These are phyloP conservation scores for Pythium coloratum DNA, from an alignment of 352 stramenopile species.

Conservation along the genomic window DNA sequence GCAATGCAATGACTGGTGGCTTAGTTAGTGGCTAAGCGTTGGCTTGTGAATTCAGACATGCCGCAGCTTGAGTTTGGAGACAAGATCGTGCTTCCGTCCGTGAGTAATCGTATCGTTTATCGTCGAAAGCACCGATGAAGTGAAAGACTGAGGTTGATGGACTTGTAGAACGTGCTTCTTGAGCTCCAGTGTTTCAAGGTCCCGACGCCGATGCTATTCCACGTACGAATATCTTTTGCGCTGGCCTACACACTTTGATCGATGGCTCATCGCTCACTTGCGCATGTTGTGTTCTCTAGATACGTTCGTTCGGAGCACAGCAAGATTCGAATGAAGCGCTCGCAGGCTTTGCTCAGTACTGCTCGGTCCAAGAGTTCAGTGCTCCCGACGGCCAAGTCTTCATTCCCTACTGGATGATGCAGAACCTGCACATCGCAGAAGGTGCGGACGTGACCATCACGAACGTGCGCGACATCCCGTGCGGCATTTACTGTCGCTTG, in stretches of 20 bases:
- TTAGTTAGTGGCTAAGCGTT: too few species aligned
- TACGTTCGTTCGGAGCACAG: conserved; percentile 21
- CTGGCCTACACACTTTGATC: background rate
- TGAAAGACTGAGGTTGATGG: background rate
- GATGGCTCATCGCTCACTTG: background rate
- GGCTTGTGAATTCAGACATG: conserved; percentile 38
- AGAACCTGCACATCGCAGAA: conserved; percentile 47
- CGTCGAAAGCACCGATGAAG: background rate
- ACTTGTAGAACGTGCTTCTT: conserved; percentile 43
- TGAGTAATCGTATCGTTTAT: conserved; percentile 7
- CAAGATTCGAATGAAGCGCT: background rate
- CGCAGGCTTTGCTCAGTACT: conserved; percentile 35
- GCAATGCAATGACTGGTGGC: background rate
- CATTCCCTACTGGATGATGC: conserved; percentile 74
- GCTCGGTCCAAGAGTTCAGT: conserved; percentile 68
- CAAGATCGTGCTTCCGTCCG: conserved; percentile 57
- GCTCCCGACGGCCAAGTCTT: conserved; percentile 50
- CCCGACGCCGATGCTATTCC: conserved; percentile 51
- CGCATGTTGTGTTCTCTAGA: conserved; percentile 9
- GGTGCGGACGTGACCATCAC: conserved; percentile 39
- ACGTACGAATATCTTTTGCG: conserved; percentile 23
- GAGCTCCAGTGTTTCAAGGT: conserved; percentile 61
- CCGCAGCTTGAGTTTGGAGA: conserved; percentile 65
- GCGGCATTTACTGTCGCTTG: conserved; percentile 54
- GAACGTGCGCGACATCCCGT: conserved; percentile 35